Conservation (phyloP, 768 basidiomycete species). For the Leccinellum rugosiceps region DNA sequence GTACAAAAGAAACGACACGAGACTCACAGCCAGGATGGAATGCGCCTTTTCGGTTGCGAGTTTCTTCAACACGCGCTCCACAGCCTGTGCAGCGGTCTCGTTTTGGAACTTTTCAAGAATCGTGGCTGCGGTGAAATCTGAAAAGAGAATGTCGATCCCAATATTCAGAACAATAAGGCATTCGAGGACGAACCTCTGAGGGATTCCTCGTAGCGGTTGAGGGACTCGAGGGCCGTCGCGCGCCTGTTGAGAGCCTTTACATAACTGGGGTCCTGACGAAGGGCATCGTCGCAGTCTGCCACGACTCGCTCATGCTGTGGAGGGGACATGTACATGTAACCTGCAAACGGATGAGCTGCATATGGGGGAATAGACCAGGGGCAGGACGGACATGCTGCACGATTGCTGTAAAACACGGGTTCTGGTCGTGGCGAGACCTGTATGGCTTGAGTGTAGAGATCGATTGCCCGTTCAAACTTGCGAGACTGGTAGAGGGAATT, state of each 20-base stretch:
- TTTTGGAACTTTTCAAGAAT: slow-evolving; percentile 94
- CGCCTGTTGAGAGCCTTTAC: slow-evolving; percentile 91
- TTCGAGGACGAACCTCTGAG: slow-evolving; percentile 57
- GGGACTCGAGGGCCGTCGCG: slow-evolving; percentile 77
- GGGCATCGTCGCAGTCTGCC: slow-evolving; percentile 84
- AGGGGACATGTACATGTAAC: slow-evolving; percentile 88
- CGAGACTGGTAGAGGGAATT: slow-evolving; percentile 66
- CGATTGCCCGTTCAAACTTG: slow-evolving; percentile 56
- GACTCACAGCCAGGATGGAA: slow-evolving; percentile 64
- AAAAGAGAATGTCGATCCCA: background rate
- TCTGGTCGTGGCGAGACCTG: slow-evolving; percentile 73
- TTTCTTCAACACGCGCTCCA: slow-evolving; percentile 91
- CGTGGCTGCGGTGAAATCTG: slow-evolving; percentile 95
- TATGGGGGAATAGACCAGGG: background rate
- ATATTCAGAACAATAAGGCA: background rate
- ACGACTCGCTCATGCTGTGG: slow-evolving; percentile 82
- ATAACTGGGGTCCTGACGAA: slow-evolving; percentile 79
- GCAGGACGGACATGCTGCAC: slow-evolving; percentile 80
- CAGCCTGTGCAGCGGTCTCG: slow-evolving; percentile 67
- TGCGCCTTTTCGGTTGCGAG: slow-evolving; percentile 69
- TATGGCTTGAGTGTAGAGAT: slow-evolving; percentile 74
- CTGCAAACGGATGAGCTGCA: slow-evolving; percentile 35
- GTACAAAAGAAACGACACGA: background rate
- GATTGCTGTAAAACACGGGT: slow-evolving; percentile 94
- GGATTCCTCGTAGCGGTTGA: slow-evolving; percentile 72